Base-by-base conservation (phyloP, 1,284 basidiomycete genomes). In the Stygiomarasmius scandens region DNA sequence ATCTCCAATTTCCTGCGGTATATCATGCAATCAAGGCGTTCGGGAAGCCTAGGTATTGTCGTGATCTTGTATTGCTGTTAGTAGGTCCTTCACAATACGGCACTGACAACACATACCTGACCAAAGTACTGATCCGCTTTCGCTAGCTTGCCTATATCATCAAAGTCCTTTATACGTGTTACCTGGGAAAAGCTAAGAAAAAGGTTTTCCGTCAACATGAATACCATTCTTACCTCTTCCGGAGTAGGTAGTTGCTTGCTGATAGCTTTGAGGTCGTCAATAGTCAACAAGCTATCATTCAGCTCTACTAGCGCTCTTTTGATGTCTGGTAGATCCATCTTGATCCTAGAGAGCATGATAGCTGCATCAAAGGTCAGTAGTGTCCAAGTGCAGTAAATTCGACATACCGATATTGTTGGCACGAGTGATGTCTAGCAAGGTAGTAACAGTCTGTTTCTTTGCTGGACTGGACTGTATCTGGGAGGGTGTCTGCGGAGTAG, bases 41-140 rank as follows among this genome's bases (percentile, higher is more conserved):
- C 82, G 2, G 82, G 67, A 5, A 96, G 79, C 22, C 92, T 78
- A 1, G 93, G 92, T 47, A 96, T 88, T 2, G 75, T 77, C 73
- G 90, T 88, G 61, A 96, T 90, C 87, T 95, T 20, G 2, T 27
- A n/a, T 45, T 45, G 12, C 3, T 23, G 48, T 38, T n/a, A 16
- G 48, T 12, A 25, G 25, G 29, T 4, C 16, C 25, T 25, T 27
- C n/a, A 41, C 5, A 47, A 54, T 2, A 38, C 12, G 19, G 36
- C 9, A 43, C 22, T 9, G 20, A 41, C 27, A 22, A 20, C 14
- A 66, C 74, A 60, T 58, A 90, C 91, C 78, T 92, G 84, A 56
- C 78, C 77, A 67, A 95, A 91, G 72, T 91, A 96, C 67, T 89
- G 89, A 68, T 97, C 95, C 19, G 92, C 87, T 65, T 91, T 92